A percentile compares a stretch with the other conserved stretches of the same genome.
Conservation (phyloP, 176 grass and related monocot genomes). For the Cenchrus americanus region DNA sequence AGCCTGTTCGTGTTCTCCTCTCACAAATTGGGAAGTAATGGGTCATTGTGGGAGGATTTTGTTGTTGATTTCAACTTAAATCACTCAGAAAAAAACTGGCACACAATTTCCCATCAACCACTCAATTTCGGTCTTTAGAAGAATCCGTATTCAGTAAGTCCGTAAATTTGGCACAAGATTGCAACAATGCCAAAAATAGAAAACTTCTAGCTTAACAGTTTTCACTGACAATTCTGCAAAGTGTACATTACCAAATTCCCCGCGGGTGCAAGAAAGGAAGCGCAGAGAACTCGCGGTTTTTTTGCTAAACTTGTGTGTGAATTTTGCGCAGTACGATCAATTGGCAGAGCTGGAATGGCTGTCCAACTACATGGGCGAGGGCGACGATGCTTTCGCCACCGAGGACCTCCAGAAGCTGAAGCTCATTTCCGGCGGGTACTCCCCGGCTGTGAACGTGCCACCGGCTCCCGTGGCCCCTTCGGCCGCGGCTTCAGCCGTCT, state of each 20-base stretch:
- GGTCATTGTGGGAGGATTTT: not conserved
- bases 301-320: slow-evolving; percentile 30
- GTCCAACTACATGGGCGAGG: slow-evolving; percentile 80
- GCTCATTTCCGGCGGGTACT: slow-evolving; percentile 60
- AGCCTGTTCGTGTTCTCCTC: not conserved
- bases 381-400: slow-evolving; percentile 61
- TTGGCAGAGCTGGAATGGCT: slow-evolving; percentile 93
- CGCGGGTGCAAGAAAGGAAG: not conserved
- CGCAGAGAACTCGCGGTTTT: not conserved
- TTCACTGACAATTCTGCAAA: slow-evolving; percentile 19
- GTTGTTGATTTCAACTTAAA: too few species aligned
- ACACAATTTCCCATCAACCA: slow-evolving; percentile 5
- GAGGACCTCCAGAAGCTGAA: slow-evolving; percentile 92
- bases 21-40: not conserved
- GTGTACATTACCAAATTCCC: not conserved
- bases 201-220: slow-evolving; percentile 11
- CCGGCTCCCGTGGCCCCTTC: slow-evolving; percentile 2
- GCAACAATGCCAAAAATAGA: slow-evolving; percentile 22
- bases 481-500: not conserved
- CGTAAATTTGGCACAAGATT: slow-evolving; percentile 16
- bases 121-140: not conserved
- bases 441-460: not conserved
- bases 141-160: not conserved
- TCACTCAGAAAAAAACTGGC: too few species aligned
- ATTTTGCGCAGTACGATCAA: slow-evolving; percentile 81